Conservation (phyloP, 106 monocot genomes). For the Dactylorhiza incarnata region DNA sequence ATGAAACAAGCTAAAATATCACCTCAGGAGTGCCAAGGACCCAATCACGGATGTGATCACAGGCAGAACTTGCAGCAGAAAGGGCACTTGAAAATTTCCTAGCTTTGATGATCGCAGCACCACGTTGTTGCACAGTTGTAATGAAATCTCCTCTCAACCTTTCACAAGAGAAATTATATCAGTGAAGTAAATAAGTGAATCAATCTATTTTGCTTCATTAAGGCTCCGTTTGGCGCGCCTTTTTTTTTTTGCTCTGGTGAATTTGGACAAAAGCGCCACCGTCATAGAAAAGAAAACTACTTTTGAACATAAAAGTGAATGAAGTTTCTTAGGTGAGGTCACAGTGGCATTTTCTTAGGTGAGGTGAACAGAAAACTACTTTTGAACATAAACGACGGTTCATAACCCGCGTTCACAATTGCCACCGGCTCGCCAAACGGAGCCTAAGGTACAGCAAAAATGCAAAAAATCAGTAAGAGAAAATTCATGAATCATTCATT, state of each 20-base stretch:
- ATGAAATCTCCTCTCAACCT: slow-evolving; percentile 63
- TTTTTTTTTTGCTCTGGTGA: too few species aligned
- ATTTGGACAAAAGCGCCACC: too few species aligned
- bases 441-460: too few species aligned
- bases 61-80: slow-evolving; percentile 63
- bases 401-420: too few species aligned
- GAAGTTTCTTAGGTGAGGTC: too few species aligned
- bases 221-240: background rate
- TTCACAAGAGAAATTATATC: background rate
- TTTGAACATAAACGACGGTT: too few species aligned
- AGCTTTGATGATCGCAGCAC: slow-evolving; percentile 59
- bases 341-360: too few species aligned
- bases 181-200: background rate
- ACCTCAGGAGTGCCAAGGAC: slow-evolving; percentile 59
- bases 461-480: too few species aligned
- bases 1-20: background rate
- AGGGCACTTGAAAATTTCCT: slow-evolving; percentile 56
- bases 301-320: too few species aligned
- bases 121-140: slow-evolving; percentile 47
- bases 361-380: too few species aligned
- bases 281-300: too few species aligned
- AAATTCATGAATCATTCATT: background rate
- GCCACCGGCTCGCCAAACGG: too few species aligned
- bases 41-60: slow-evolving; percentile 75
- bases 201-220: background rate